Evolutionary conservation across 345 rosid species (phyloP).

Genomic region (Limnanthes douglasii): DNA sequence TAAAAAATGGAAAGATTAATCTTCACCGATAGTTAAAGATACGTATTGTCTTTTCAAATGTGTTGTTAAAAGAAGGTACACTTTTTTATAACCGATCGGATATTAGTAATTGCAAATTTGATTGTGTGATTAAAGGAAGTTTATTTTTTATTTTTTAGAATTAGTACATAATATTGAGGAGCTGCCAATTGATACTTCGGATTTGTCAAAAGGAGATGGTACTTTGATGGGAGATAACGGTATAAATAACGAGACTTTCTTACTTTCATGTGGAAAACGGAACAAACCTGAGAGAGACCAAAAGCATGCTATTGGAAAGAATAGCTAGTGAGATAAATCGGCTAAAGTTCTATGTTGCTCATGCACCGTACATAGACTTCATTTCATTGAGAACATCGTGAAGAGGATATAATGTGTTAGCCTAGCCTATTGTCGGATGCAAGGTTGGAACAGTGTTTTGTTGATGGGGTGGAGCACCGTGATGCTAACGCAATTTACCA

Average conservation of each 20-base stretch:
- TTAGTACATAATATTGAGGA: slow-evolving; percentile 93
- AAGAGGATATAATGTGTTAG: slow-evolving; percentile 87
- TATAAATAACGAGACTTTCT: slow-evolving; percentile 21
- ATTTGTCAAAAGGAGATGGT: slow-evolving; percentile 64
- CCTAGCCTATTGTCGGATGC: slow-evolving; percentile 76
- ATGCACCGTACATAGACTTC: slow-evolving; percentile 94
- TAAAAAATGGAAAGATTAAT: no score
- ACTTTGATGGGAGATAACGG: slow-evolving; percentile 25
- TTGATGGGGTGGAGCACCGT: slow-evolving; percentile 72
- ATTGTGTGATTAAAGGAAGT: no score
- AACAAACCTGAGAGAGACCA: slow-evolving; percentile 72
- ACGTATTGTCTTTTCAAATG: no score
- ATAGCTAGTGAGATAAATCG: slow-evolving; percentile 99
- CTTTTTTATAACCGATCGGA: no score
- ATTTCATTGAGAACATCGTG: slow-evolving; percentile 93
- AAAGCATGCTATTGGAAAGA: slow-evolving; percentile 94
- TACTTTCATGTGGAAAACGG: slow-evolving; percentile 52
- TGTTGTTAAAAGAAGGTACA: no score
- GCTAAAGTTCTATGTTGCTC: slow-evolving; percentile 81
- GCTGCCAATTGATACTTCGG: slow-evolving; percentile 67
- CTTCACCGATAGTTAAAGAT: no score
- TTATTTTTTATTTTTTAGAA: no score
- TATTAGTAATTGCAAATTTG: no score
- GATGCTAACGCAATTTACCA: slow-evolving; percentile 89
- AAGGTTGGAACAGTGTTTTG: slow-evolving; percentile 90